phyloP scores from a whole-genome alignment of 139 green algal species.

The Micractinium sp. region DNA sequence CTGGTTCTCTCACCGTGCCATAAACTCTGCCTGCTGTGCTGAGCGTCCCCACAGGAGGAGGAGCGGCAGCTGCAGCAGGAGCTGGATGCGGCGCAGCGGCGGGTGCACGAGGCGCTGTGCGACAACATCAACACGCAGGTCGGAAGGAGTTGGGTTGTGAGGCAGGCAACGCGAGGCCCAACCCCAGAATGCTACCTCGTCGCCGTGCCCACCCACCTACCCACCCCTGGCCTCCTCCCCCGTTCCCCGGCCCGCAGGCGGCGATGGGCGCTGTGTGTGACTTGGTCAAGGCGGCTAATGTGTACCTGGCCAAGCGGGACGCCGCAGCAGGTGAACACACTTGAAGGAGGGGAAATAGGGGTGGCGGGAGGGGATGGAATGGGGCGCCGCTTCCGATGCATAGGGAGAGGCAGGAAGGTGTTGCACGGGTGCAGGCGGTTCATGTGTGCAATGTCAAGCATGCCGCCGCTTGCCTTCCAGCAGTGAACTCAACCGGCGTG shows the following conservation, averaged over 20 bases:
- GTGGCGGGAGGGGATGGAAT: too few relatives aligned
- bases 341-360: too few relatives aligned
- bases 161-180: too few relatives aligned
- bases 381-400: too few relatives aligned
- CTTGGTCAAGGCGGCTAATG: slow-evolving; percentile 85
- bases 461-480: too few relatives aligned
- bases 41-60: slow-evolving; percentile 43
- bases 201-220: neutral
- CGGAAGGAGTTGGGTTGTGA: too few relatives aligned
- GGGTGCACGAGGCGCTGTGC: slow-evolving; percentile 79
- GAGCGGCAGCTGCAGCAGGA: slow-evolving; percentile 66
- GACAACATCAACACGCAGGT: slow-evolving; percentile 94
- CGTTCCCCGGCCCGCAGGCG: neutral
- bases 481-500: too few relatives aligned
- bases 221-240: neutral
- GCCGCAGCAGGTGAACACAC: neutral
- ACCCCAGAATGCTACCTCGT: neutral
- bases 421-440: too few relatives aligned
- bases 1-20: too few relatives aligned
- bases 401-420: too few relatives aligned
- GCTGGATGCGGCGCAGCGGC: slow-evolving; percentile 49
- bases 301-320: slow-evolving; percentile 78
- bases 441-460: too few relatives aligned
- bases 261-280: slow-evolving; percentile 82
- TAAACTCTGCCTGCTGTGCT: too few relatives aligned